Evolutionary conservation across 225 moss, liverwort and hornwort genomes (phyloP), one percentile per base, ranked within the genome.

Genomic region (Pseudoscleropodium purum): DNA sequence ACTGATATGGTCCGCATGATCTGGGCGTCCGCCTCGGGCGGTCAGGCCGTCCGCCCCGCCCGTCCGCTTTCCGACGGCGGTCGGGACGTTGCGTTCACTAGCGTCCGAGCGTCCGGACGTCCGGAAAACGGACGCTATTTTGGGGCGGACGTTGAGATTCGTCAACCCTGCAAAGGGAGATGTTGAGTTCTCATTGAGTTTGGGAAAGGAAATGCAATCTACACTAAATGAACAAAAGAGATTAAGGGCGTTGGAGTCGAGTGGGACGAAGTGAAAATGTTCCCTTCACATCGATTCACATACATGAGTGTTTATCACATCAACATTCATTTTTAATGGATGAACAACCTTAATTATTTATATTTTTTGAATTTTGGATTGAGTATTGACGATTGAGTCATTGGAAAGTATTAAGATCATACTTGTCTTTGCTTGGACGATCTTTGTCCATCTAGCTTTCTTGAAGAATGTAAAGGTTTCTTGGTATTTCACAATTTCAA

Each of bases 211-310:
- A 82, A 31, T 83, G 68, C 81, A 56, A 69, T 81, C 47, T 64
- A 73, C 80, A 70, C 26, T 37, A 60, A 54, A 37, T 79, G 82
- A 83, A 72, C 88, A 36, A 45, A 74, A 76, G 67, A 84, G 83
- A 47, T 79, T 24, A 81, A 94, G 76, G 88, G 85, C 84, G 47
- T 89, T 89, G 74, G 87, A 90, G 73, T 87, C 86, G 57, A 88
- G 85, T 84, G 89, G 87, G 86, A 96, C 90, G 89, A 96, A 93
- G 89, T 92, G 94, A 57, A 95, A 96, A 90, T 92, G 93, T 75
- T 85, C 86, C 31, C 56, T 85, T 85, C 83, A 88, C 83, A 81
- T 37, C 45, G 86, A 90, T 75, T 75, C 86, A 54, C 91, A 89
- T 63, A 88, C 37, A 92, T 93, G 80, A 89, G 91, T 86, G 59